These are phyloP conservation scores for Huiozyma sinensis DNA, from an alignment of 805 yeast species.

Conservation along the genomic window DNA sequence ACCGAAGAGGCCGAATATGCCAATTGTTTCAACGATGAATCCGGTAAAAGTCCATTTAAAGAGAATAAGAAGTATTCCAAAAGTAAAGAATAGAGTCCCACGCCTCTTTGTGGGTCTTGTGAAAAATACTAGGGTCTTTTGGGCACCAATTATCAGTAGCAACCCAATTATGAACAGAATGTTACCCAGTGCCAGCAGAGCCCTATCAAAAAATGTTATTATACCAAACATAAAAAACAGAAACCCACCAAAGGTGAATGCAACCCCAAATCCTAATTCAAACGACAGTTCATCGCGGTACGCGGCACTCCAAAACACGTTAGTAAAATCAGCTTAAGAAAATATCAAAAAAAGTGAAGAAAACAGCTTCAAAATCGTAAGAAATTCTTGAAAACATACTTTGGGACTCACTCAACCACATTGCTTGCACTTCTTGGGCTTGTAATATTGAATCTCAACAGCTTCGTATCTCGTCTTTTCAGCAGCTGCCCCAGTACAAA, in stretches of 20 bases:
- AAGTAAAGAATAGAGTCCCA: conserved; percentile 68
- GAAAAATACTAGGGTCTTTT: conserved; percentile 72
- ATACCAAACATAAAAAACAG: conserved; percentile 74
- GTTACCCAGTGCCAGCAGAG: conserved; percentile 83
- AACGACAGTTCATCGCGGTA: background rate
- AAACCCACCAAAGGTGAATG: conserved; percentile 75
- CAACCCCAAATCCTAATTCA: conserved; percentile 72
- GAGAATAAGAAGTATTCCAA: conserved; percentile 70
- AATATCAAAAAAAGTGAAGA: background rate
- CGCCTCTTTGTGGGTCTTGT: conserved; percentile 78
- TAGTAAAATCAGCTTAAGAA: background rate
- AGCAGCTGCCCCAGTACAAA: no score
- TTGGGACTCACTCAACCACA: conserved; percentile 70
- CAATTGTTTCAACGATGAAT: conserved; percentile 72
- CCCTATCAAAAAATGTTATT: conserved; percentile 77
- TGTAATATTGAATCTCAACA: no score
- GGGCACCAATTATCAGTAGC: conserved; percentile 76
- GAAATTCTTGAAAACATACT: conserved; percentile 33
- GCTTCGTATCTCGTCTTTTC: no score
- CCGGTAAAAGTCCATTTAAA: conserved; percentile 74
- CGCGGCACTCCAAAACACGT: background rate
- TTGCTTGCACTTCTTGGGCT: background rate
- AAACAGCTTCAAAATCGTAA: background rate
- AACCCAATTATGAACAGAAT: conserved; percentile 71
- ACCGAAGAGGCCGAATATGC: conserved; percentile 84